Base-by-base conservation (phyloP, 805 yeast species). In the Pichia californica region DNA sequence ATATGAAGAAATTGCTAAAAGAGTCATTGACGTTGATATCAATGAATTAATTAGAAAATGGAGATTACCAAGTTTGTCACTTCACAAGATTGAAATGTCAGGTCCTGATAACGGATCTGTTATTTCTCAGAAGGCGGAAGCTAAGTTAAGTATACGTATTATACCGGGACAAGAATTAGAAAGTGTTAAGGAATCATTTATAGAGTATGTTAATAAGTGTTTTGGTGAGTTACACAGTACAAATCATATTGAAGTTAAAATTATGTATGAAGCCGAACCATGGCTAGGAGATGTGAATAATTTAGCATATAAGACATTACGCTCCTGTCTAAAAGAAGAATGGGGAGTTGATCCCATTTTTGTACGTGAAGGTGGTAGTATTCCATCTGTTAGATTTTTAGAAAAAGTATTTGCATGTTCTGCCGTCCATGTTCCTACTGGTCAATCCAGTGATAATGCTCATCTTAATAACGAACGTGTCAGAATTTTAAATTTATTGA, bases 381-480 rank as follows among this genome's bases (percentile, higher is more conserved):
- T 91, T 59, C 97, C 99, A 2, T 82, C 91, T 10, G 80, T 93
- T 7, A 66, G 96, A 49, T 83, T 83, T 47, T 65, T 91, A 51
- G 99, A 91, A 55, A 85, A 85, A 60, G 68, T 74, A 11, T 85
- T 91, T 52, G 63, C 72, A 41, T 96, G 98, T 3, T 86, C 87
- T 21, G 98, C 96, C 2, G 94, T 91, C 0, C 98, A 93, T 62
- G 76, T 93, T 28, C 98, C 99, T 2, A 88, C 97, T 57, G 99
- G 98, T 0, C 99, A 91, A 66, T 76, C 91, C 2, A 79, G 93
- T 34, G 98, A 93, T 61, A 87, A 88, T 56, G 98, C 97, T 1
- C 99, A 91, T 67, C 73, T 91, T 54, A 79, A 82, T 56, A 83
- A 93, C 57, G 99, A 91, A 63, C 75, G 93, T 49, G 61, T 91